Percentiles rank a stretch among this genome's conserved stretches.
Conservation (phyloP, 2,329 filamentous ascomycete species). For the Didymella pomorum region DNA sequence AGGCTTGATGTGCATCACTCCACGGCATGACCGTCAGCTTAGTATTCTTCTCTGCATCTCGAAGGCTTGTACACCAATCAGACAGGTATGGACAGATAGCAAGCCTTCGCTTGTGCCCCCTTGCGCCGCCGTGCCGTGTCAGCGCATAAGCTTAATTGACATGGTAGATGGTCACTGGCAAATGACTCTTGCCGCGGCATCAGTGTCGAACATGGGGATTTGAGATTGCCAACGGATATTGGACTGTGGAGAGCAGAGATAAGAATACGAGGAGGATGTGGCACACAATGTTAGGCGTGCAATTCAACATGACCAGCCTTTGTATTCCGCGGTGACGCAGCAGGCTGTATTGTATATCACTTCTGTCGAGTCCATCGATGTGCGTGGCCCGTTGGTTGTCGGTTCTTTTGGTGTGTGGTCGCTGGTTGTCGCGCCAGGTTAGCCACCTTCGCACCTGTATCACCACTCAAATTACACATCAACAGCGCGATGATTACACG, state of each 20-base stretch:
- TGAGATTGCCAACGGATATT: conserved; percentile 1
- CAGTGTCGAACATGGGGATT: conserved; percentile 7
- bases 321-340: neutral
- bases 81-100: neutral
- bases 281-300: conserved; percentile 3
- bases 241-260: conserved; percentile 17
- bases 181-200: conserved; percentile 4
- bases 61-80: neutral
- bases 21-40: neutral
- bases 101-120: conserved; percentile 18
- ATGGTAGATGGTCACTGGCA: neutral
- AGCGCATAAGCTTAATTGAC: conserved; percentile 13
- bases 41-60: neutral
- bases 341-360: neutral
- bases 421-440: neutral
- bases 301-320: neutral
- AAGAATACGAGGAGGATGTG: conserved; percentile 15
- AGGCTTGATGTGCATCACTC: neutral
- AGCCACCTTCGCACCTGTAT: neutral
- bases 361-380: neutral
- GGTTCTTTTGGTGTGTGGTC: neutral
- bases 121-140: conserved; percentile 18
- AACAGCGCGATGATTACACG: neutral
- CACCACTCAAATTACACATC: too few relatives aligned
- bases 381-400: neutral